These are phyloP conservation scores for Nemania diffusa DNA, from an alignment of 2,329 filamentous ascomycete genomes.

Conservation along the genomic window DNA sequence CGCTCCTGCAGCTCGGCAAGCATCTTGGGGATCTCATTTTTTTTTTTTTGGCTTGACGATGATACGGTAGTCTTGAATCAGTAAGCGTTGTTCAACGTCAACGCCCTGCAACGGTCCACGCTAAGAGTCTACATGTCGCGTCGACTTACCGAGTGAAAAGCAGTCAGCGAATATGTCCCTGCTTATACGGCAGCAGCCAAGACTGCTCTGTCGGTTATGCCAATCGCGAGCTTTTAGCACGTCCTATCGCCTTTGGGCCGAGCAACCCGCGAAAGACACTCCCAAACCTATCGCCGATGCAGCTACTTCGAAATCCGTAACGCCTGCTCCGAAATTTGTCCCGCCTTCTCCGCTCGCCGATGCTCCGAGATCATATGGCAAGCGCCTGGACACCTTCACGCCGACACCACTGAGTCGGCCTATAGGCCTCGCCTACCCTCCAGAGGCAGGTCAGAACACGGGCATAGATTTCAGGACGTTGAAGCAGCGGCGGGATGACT, in stretches of 20 bases:
- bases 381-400: conserved; percentile 64
- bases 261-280: conserved; percentile 40
- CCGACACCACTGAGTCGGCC: conserved; percentile 74
- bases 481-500: conserved; percentile 78
- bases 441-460: conserved; percentile 81
- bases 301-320: conserved; percentile 21
- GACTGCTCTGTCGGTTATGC: conserved; percentile 60
- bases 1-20: conserved; percentile 39
- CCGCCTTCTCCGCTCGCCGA: conserved; percentile 62
- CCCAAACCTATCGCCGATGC: conserved; percentile 35
- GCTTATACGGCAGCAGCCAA: conserved; percentile 48
- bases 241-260: conserved; percentile 53
- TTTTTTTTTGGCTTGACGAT: conserved; percentile 2
- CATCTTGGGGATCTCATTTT: conserved; percentile 17
- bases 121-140: neutral
- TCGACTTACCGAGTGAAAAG: neutral
- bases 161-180: conserved; percentile 32
- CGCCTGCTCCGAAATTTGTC: conserved; percentile 35
- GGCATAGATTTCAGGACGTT: conserved; percentile 76
- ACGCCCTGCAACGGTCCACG: neutral
- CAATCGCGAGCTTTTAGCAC: conserved; percentile 63
- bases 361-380: conserved; percentile 70
- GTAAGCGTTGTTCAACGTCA: conserved; percentile 16
- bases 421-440: conserved; percentile 82
- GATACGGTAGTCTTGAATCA: conserved; percentile 5